Percentiles rank a stretch among this genome's conserved stretches.
Evolutionary conservation across 106 monocot species (phyloP).

Genomic region (Dioscorea dumetorum): DNA sequence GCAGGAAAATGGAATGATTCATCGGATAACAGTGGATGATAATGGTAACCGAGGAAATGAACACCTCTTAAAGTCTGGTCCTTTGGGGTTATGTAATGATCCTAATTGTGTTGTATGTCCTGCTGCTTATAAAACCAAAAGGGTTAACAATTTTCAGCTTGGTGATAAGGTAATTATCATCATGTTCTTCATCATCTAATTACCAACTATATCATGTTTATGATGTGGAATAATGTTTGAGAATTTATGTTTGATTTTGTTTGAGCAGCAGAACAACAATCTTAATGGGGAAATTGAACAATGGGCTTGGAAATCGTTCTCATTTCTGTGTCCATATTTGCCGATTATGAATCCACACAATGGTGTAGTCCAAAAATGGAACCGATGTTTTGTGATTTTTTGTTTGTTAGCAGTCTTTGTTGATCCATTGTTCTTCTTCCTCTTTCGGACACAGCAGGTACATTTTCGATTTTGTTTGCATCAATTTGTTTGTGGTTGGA

Average conservation of each 20-base stretch:
- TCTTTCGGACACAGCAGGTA: slow-evolving; percentile 25
- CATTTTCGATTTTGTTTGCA: background rate
- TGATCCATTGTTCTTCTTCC: slow-evolving; percentile 42
- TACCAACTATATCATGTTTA: background rate
- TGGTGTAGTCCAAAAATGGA: slow-evolving; percentile 27
- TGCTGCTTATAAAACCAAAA: slow-evolving; percentile 12
- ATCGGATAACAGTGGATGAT: background rate
- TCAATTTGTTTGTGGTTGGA: no score
- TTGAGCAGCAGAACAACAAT: slow-evolving; percentile 13
- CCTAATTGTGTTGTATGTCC: slow-evolving; percentile 9
- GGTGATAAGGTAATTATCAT: slow-evolving; percentile 2
- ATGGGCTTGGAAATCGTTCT: slow-evolving; percentile 6
- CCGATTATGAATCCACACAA: slow-evolving; percentile 33
- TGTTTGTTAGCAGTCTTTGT: slow-evolving; percentile 29
- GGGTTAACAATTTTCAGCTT: background rate
- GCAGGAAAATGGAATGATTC: slow-evolving; percentile 1
- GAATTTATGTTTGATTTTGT: background rate
- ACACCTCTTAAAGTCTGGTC: slow-evolving; percentile 9
- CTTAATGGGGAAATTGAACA: slow-evolving; percentile 14
- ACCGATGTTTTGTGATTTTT: slow-evolving; percentile 35
- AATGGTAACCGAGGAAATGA: background rate
- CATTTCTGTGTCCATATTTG: slow-evolving; percentile 6
- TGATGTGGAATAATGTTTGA: slow-evolving; percentile 2
- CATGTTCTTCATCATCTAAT: no score
- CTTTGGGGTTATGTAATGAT: slow-evolving; percentile 2